Base-by-base conservation (phyloP, 108 stramenopile genomes). In the Fragilaria crotonensis region DNA sequence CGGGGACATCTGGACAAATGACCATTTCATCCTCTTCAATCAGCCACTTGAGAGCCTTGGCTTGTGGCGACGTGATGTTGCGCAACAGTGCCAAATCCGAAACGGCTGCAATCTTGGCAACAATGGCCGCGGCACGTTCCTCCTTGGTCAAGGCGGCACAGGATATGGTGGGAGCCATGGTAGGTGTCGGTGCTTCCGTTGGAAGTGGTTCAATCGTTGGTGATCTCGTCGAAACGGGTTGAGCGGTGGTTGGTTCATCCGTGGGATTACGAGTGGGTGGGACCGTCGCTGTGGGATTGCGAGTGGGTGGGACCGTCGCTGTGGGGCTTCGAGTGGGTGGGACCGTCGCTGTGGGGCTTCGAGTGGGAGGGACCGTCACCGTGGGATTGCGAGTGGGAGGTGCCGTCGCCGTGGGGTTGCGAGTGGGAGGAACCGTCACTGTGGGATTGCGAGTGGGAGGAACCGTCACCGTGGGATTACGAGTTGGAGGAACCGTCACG, bases 31-130 rank as follows among this genome's bases (percentile, higher is more conserved):
- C 71, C 26, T 64, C 59, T 23, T 65, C 41, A 33, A 80, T 48
- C 48, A 80, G 33, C 79, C 79, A 80, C 2, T 65, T 45, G 4
- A 57, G 51, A 21, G 79, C 79, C 31, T 59, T 44, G 2, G 73
- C 75, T 62, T 75, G 71, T 3, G 71, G 55, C 30, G 75, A 60
- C 2, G 50, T 20, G 31, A 44, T 23, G 32, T 80, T 55, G 26
- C 50, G 45, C 3, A 76, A 31, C 45, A 69, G 33, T 2, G 52
- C 28, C 0, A 55, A 22, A 28, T 72, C 65, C 14, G 54, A 53
- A 14, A 65, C 60, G 11, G 64, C 48, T 18, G 33, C 58, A 17
- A 76, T 29, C 21, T 54, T 48, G 20, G 1, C 30, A n/a, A 59
- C 25, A 31, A 80, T 76, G 0, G 0, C 48, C 2, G 28, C 56